Percentiles rank a stretch among this genome's conserved stretches.
phyloP scores from a whole-genome alignment of 345 rosid species.

The Bretschneidera sinensis region DNA sequence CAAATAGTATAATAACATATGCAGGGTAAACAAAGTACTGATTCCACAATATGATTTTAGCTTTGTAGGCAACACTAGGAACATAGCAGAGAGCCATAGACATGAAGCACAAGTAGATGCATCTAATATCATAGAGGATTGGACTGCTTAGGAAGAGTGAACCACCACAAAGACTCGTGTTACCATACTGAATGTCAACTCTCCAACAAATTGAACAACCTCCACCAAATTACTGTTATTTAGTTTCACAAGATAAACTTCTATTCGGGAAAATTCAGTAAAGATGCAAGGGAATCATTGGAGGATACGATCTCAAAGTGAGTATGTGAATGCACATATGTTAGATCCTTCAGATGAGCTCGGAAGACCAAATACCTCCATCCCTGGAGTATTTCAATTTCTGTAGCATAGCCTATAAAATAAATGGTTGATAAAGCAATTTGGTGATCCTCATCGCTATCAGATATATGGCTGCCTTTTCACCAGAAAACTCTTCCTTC shows the following conservation, averaged over 20 bases:
- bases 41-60: too few relatives aligned
- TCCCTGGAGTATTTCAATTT: too few relatives aligned
- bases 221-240: not conserved
- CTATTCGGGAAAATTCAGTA: not conserved
- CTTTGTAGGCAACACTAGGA: too few relatives aligned
- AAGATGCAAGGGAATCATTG: not conserved
- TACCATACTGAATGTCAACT: not conserved
- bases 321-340: not conserved
- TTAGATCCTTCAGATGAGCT: too few relatives aligned
- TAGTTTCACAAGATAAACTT: not conserved
- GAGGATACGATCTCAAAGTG: not conserved
- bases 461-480: not conserved
- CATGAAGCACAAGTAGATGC: not conserved
- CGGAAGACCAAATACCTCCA: too few relatives aligned
- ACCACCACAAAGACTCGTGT: not conserved
- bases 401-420: not conserved
- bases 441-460: not conserved
- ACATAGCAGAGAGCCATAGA: too few relatives aligned
- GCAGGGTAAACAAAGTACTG: not conserved
- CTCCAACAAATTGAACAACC: too few relatives aligned
- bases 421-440: not conserved
- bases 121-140: not conserved
- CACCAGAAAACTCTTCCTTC: too few relatives aligned
- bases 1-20: too few relatives aligned
- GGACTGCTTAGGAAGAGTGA: not conserved